Conservation (phyloP, 2,329 filamentous ascomycete species). For the Reticulascus tulasneorum region DNA sequence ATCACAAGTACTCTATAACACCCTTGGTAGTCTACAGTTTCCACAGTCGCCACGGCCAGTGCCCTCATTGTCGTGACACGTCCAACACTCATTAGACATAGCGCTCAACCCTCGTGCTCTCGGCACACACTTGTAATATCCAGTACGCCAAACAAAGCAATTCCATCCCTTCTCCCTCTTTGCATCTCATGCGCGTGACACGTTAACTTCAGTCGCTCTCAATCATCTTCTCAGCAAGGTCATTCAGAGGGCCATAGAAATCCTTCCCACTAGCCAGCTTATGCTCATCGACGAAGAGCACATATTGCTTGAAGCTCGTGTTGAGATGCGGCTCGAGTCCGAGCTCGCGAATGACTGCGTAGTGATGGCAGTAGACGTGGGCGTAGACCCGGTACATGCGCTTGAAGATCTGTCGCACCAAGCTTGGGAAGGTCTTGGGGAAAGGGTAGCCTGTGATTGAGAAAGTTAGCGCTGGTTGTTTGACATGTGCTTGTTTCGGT, state of each 20-base stretch:
- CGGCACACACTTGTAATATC: conserved; percentile 5
- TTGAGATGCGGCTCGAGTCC: conserved; percentile 96
- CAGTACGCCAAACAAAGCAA: conserved; percentile 14
- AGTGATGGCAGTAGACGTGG: conserved; percentile 99
- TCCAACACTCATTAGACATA: conserved; percentile 8
- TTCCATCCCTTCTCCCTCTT: neutral
- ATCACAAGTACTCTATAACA: conserved; percentile 4
- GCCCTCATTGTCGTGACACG: conserved; percentile 1
- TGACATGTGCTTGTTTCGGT: conserved; percentile 5
- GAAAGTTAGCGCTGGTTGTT: conserved; percentile 9
- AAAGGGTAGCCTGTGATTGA: conserved; percentile 72
- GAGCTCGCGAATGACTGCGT: conserved; percentile 91
- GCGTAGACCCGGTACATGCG: conserved; percentile 97
- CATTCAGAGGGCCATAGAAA: conserved; percentile 93
- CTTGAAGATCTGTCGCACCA: conserved; percentile 97
- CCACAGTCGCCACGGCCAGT: conserved; percentile 11
- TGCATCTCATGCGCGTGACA: neutral
- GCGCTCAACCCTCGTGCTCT: conserved; percentile 6
- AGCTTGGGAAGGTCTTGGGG: conserved; percentile 82
- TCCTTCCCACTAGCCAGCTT: conserved; percentile 88
- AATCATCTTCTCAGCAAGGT: conserved; percentile 96
- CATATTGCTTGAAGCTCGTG: conserved; percentile 99
- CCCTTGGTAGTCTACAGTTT: conserved; percentile 13
- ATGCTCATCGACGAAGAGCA: conserved; percentile 97
- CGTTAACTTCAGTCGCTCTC: conserved; percentile 66